A percentile compares a stretch with the other conserved stretches of the same genome.
Evolutionary conservation across 2,329 filamentous ascomycete species (phyloP).

Genomic region (Emericellopsis atlantica): DNA sequence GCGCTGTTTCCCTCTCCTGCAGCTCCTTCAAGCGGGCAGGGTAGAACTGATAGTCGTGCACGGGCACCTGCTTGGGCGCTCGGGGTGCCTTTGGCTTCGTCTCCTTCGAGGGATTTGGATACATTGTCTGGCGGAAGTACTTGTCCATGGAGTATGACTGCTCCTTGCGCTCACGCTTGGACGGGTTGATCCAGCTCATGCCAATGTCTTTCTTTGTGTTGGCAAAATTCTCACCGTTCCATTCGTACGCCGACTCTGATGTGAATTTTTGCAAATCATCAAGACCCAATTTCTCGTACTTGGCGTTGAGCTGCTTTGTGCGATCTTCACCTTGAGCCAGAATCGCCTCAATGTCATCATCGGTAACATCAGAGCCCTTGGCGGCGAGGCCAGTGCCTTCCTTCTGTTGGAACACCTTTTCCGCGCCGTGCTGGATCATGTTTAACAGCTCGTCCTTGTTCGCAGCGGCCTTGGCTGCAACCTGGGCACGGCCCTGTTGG

Average conservation of each 20-base stretch:
- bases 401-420: constrained; percentile 75
- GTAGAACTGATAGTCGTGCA: constrained; percentile 98
- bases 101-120: constrained; percentile 68
- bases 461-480: constrained; percentile 77
- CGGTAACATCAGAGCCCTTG: constrained; percentile 52
- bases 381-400: constrained; percentile 50
- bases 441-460: constrained; percentile 92
- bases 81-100: constrained; percentile 91
- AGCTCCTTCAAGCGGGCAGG: constrained; percentile 71
- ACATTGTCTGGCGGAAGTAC: constrained; percentile 88
- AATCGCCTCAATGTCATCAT: constrained; percentile 86
- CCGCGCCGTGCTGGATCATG: constrained; percentile 99
- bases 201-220: constrained; percentile 86
- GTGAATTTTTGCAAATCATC: constrained; percentile 97
- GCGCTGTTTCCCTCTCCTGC: constrained; percentile 93
- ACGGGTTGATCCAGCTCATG: constrained; percentile 93
- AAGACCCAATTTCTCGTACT: constrained; percentile 92
- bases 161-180: constrained; percentile 96
- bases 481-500: constrained; percentile 89
- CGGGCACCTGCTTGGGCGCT: constrained; percentile 79
- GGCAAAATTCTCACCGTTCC: constrained; percentile 96
- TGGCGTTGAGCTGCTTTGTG: constrained; percentile 80
- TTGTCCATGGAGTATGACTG: constrained; percentile 98
- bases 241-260: constrained; percentile 94
- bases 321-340: constrained; percentile 76